phyloP scores from a whole-genome alignment of 2,329 filamentous ascomycete species.

The Grosmannia penicillata region DNA sequence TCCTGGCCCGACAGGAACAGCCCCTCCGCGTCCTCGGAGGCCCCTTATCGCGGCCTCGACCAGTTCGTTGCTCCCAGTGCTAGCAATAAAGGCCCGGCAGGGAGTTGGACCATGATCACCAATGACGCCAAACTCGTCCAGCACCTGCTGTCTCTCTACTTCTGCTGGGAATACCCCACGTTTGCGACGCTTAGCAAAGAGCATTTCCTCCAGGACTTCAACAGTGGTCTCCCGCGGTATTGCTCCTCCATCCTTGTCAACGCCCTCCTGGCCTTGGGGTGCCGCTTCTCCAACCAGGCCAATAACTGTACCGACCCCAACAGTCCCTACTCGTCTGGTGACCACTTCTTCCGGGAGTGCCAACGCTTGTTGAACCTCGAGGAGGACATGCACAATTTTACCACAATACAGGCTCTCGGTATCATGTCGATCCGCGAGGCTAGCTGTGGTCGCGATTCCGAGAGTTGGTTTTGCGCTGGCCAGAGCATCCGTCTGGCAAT shows the following conservation, averaged over 20 bases:
- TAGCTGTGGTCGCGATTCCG: slow-evolving; percentile 56
- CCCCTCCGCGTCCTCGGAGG: slow-evolving; percentile 12
- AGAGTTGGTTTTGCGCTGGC: slow-evolving; percentile 58
- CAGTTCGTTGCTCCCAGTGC: slow-evolving; percentile 32
- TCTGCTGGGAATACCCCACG: slow-evolving; percentile 64
- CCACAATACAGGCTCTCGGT: slow-evolving; percentile 59
- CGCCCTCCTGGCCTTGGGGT: slow-evolving; percentile 49
- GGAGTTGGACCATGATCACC: slow-evolving; percentile 48
- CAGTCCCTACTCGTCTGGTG: slow-evolving; percentile 51
- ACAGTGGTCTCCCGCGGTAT: slow-evolving; percentile 43
- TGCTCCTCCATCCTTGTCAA: slow-evolving; percentile 56
- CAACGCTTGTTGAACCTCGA: slow-evolving; percentile 44
- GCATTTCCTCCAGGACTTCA: slow-evolving; percentile 53
- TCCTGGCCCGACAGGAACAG: slow-evolving; percentile 32
- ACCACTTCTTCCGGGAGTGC: slow-evolving; percentile 61
- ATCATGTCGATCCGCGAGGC: slow-evolving; percentile 65
- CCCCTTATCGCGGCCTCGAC: slow-evolving; percentile 24
- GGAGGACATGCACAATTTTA: slow-evolving; percentile 44
- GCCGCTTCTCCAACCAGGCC: slow-evolving; percentile 51
- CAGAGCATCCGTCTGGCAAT: slow-evolving; percentile 58
- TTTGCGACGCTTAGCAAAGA: slow-evolving; percentile 60
- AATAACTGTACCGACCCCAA: slow-evolving; percentile 46
- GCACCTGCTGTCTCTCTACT: slow-evolving; percentile 52
- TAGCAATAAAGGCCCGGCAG: slow-evolving; percentile 25
- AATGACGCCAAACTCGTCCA: slow-evolving; percentile 42